Evolutionary conservation across 2,329 filamentous ascomycete genomes (phyloP).

Genomic region (Ploettnerulaceae sp.): DNA sequence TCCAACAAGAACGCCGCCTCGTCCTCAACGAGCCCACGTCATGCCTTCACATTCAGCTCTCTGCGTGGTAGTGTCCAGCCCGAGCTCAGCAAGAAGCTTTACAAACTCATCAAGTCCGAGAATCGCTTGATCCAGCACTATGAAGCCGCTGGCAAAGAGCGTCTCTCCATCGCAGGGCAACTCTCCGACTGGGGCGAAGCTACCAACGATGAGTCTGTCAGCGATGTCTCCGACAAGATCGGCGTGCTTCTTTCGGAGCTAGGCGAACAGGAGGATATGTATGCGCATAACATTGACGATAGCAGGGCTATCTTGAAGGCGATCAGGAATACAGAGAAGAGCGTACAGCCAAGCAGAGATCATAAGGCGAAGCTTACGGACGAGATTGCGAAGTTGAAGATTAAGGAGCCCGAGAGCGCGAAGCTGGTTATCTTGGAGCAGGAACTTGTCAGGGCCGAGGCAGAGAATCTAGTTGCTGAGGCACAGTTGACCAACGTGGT

Average conservation of each 20-base stretch:
- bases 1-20: constrained; percentile 42
- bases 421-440: constrained; percentile 85
- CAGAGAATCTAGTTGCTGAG: constrained; percentile 92
- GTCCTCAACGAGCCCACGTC: constrained; percentile 43
- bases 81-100: constrained; percentile 83
- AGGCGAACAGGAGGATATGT: constrained; percentile 87
- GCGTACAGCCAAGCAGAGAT: constrained; percentile 87
- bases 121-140: constrained; percentile 83
- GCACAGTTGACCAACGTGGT: constrained; percentile 94
- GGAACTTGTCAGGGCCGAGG: constrained; percentile 92
- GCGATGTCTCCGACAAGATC: constrained; percentile 91
- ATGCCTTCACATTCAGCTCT: constrained; percentile 80
- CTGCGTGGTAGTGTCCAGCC: constrained; percentile 81
- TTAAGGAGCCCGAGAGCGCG: constrained; percentile 83
- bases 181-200: constrained; percentile 95
- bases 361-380: constrained; percentile 83
- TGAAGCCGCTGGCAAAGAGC: constrained; percentile 80
- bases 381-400: constrained; percentile 86
- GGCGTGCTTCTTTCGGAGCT: constrained; percentile 89
- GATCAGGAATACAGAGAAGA: constrained; percentile 92
- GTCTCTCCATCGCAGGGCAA: constrained; percentile 78
- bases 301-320: constrained; percentile 78
- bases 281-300: constrained; percentile 83
- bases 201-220: constrained; percentile 80
- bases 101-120: constrained; percentile 89